Conservation (phyloP, 331 rosid species). For the Telfairia occidentalis region DNA sequence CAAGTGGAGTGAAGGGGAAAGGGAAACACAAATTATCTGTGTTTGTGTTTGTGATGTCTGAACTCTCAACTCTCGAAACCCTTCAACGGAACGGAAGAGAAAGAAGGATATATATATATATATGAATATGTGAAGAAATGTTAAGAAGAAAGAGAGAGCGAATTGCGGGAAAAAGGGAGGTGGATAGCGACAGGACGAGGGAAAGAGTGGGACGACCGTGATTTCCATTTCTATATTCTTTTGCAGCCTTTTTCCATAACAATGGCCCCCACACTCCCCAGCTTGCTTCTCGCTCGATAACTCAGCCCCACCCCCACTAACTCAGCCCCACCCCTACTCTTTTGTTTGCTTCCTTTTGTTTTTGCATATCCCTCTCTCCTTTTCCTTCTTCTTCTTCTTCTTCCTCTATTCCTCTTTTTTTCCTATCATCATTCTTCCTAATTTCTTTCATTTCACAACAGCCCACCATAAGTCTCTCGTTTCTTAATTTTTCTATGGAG, state of each 20-base stretch:
- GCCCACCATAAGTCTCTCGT: no score
- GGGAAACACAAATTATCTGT: no score
- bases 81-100: no score
- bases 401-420: neutral
- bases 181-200: conserved; percentile 60
- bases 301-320: conserved; percentile 5
- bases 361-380: neutral
- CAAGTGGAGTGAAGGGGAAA: no score
- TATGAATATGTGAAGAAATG: neutral
- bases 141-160: conserved; percentile 26
- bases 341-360: conserved; percentile 17
- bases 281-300: neutral
- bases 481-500: no score
- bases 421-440: neutral
- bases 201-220: conserved; percentile 62
- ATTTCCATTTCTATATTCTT: conserved; percentile 78
- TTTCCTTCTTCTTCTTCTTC: neutral
- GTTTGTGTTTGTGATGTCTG: no score
- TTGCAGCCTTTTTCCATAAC: conserved; percentile 56
- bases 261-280: neutral
- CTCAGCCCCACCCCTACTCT: neutral
- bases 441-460: no score
- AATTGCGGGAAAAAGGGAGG: conserved; percentile 66
- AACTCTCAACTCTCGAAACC: no score
- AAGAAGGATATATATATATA: no score